Evolutionary conservation across 2,329 filamentous ascomycete species (phyloP).

Genomic region (Venturia aucupariae): DNA sequence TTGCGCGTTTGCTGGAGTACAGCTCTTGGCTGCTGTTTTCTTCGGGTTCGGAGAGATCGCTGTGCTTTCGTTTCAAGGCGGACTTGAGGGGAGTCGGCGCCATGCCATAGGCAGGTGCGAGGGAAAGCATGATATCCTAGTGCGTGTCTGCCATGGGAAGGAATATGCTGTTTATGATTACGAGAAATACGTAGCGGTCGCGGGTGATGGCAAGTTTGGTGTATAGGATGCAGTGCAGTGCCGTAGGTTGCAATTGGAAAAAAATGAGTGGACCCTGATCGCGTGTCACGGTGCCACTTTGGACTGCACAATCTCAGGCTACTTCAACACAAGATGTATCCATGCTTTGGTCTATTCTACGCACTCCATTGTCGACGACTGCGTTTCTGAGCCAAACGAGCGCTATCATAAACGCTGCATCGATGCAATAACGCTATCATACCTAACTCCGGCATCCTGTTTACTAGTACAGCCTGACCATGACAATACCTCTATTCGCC

Average conservation of each 20-base stretch:
- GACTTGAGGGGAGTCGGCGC: conserved; percentile 10
- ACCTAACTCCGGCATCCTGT: neutral
- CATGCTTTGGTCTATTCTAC: neutral
- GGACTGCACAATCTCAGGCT: neutral
- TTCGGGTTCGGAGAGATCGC: conserved; percentile 1
- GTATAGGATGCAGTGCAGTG: neutral
- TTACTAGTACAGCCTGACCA: neutral
- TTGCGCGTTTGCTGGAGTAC: conserved; percentile 5
- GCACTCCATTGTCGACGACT: neutral
- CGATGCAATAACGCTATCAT: neutral
- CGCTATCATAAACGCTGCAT: neutral
- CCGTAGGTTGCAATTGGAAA: neutral
- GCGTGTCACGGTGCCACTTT: neutral
- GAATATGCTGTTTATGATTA: neutral
- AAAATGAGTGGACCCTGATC: neutral
- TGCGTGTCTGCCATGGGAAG: neutral
- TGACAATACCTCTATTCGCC: neutral
- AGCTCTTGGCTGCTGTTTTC: neutral
- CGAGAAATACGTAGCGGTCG: neutral
- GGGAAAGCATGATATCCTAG: conserved; percentile 8
- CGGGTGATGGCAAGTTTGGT: neutral
- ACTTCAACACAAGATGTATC: neutral
- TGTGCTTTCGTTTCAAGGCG: conserved; percentile 10
- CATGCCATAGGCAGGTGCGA: conserved; percentile 5
- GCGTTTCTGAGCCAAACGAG: neutral